Percentiles rank a stretch among this genome's conserved stretches.
phyloP scores from a whole-genome alignment of 1,284 basidiomycete species.

The Cryptococcus maquisensis region DNA sequence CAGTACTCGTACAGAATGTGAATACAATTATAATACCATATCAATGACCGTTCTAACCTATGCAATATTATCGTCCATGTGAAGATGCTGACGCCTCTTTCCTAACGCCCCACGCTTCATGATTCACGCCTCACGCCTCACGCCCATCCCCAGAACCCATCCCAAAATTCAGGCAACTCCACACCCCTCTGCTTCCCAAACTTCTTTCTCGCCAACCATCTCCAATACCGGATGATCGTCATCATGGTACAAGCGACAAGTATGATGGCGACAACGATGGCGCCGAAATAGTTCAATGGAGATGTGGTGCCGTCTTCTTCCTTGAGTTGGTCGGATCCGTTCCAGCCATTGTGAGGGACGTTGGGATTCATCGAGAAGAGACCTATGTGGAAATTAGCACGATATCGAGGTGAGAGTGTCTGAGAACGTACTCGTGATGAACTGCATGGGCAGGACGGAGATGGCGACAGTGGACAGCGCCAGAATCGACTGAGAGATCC shows the following conservation, averaged over 20 bases:
- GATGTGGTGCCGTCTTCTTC: conserved; percentile 30
- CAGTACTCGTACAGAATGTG: background rate
- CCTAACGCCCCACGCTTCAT: too few species aligned
- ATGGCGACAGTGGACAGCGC: conserved; percentile 65
- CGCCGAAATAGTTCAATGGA: conserved; percentile 38
- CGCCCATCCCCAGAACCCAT: conserved; percentile 42
- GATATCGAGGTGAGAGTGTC: conserved; percentile 23
- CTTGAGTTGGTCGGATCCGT: conserved; percentile 12
- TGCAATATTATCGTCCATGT: background rate
- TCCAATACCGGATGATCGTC: conserved; percentile 43
- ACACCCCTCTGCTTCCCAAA: conserved; percentile 25
- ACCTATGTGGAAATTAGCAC: conserved; percentile 50
- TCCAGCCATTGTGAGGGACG: conserved; percentile 49
- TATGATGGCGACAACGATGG: conserved; percentile 35
- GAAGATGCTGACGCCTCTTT: too few species aligned
- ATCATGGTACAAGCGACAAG: conserved; percentile 38
- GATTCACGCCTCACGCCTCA: conserved; percentile 7
- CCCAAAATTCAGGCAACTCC: conserved; percentile 32
- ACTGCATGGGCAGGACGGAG: conserved; percentile 65
- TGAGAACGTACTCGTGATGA: conserved; percentile 57
- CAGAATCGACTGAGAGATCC: conserved; percentile 64
- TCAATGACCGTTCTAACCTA: background rate
- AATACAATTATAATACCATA: background rate
- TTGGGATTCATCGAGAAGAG: conserved; percentile 61
- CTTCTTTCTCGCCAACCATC: conserved; percentile 36